A percentile compares a stretch with the other conserved stretches of the same genome.
These are phyloP conservation scores for Umbilicaria muhlenbergii DNA, from an alignment of 495 filamentous ascomycete species.

Conservation along the genomic window DNA sequence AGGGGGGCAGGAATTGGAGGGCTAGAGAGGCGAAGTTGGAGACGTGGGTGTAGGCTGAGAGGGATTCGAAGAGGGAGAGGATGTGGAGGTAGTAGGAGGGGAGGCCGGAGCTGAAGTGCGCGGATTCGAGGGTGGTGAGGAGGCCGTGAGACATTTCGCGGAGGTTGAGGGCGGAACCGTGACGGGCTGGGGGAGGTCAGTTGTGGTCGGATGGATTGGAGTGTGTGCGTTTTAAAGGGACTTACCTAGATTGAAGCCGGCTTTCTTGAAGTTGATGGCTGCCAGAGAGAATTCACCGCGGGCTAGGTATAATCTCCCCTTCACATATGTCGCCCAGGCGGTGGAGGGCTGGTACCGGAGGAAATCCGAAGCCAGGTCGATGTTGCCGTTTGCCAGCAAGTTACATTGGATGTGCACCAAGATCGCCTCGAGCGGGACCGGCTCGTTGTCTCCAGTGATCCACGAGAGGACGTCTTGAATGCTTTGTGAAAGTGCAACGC, in stretches of 20 bases:
- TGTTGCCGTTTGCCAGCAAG: slow-evolving; percentile 49
- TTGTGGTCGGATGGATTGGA: background rate
- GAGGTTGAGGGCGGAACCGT: slow-evolving; percentile 30
- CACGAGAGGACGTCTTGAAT: slow-evolving; percentile 34
- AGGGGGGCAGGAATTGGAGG: slow-evolving; percentile 43
- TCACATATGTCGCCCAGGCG: slow-evolving; percentile 70
- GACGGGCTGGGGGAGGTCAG: slow-evolving; percentile 18
- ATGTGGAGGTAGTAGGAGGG: slow-evolving; percentile 79
- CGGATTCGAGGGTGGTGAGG: slow-evolving; percentile 54
- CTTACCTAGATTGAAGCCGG: slow-evolving; percentile 69
- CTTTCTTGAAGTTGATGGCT: slow-evolving; percentile 62
- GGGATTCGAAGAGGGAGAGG: slow-evolving; percentile 61
- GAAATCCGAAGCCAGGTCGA: slow-evolving; percentile 64
- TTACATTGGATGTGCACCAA: slow-evolving; percentile 49
- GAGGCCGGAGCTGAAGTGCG: slow-evolving; percentile 59
- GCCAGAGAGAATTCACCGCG: slow-evolving; percentile 58
- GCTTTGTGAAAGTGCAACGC: slow-evolving; percentile 29
- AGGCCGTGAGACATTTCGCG: slow-evolving; percentile 40
- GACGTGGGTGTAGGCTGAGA: slow-evolving; percentile 58
- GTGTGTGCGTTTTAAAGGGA: slow-evolving; percentile 6
- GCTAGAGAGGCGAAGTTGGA: slow-evolving; percentile 72
- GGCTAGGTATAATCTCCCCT: slow-evolving; percentile 63
- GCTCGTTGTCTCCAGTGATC: slow-evolving; percentile 25
- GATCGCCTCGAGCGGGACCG: slow-evolving; percentile 29
- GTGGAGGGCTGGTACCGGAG: slow-evolving; percentile 47